Base-by-base conservation (phyloP, 2,329 filamentous ascomycete genomes). In the Fusarium sp. region DNA sequence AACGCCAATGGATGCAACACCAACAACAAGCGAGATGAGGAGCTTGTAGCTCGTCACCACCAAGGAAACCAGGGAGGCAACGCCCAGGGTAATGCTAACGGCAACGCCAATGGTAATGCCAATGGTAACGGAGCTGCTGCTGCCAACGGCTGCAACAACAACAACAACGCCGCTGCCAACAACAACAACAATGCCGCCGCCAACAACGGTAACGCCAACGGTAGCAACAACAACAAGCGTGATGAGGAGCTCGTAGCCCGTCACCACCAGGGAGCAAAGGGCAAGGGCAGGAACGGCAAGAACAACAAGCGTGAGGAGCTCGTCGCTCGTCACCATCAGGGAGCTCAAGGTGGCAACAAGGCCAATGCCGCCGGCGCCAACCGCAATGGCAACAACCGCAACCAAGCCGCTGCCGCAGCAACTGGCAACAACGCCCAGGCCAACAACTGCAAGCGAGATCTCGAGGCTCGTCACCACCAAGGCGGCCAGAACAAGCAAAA, bases 11-110 rank as follows among this genome's bases (percentile, higher is more conserved):
- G 63, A n/a, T 68, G 65, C 3, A 68, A 68, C 12, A 63, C 52
- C 24, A 68, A 68, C 12, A 65, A 56, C 18, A 67, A 68, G 63
- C 20, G 63, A 24, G 63, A 68, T 11, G 65, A 68, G 10, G 38
- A 61, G 0, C 65, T 68, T 26, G 39, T 67, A 18, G 63, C 65
- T 22, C 65, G 65, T 4, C 65, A 68, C 17, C 65, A 68, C 7
- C 65, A 68, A 5, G 65, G 63, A 6, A 54, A 54, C 24, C 24
- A 68, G 12, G 66, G 63, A 20, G 59, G 31, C 14, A 67, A 63
- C 17, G 60, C 59, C 7, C 47, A 66, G 20, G 42, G 36, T 1
- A 66, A 67, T 4, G 64, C 63, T 6, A 57, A 64, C 8, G 26
- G 15, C 6, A 51, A 51, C 10, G 62, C 24, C 12, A 49, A 61